A percentile compares a stretch with the other conserved stretches of the same genome.
phyloP scores from a whole-genome alignment of 768 basidiomycete species.

The Russula emetica region DNA sequence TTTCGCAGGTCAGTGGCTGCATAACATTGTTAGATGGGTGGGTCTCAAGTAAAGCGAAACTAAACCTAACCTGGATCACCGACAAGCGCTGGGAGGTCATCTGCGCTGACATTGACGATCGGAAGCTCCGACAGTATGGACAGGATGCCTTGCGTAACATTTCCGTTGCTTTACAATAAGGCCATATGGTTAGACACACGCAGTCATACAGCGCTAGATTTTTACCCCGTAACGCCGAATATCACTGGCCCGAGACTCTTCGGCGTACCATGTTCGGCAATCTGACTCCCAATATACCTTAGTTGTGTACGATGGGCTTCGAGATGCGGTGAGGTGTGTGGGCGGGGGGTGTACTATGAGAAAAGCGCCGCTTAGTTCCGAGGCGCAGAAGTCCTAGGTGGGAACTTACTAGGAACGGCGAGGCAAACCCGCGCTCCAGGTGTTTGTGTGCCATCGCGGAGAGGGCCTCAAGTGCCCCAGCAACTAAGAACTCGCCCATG shows the following conservation, averaged over 20 bases:
- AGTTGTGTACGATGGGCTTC: slow-evolving; percentile 51
- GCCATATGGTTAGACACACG: slow-evolving; percentile 4
- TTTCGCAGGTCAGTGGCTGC: slow-evolving; percentile 55
- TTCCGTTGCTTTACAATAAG: slow-evolving; percentile 54
- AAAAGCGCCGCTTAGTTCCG: not conserved
- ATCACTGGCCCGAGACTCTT: slow-evolving; percentile 69
- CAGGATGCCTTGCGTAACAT: slow-evolving; percentile 74
- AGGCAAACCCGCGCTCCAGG: slow-evolving; percentile 71
- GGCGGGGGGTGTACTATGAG: slow-evolving; percentile 70
- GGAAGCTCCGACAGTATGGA: slow-evolving; percentile 71
- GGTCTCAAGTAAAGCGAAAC: not conserved
- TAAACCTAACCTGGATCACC: slow-evolving; percentile 44
- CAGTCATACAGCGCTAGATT: not conserved
- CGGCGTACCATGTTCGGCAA: slow-evolving; percentile 56
- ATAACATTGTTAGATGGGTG: slow-evolving; percentile 9
- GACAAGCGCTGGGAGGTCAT: slow-evolving; percentile 57
- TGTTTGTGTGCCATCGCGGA: slow-evolving; percentile 73
- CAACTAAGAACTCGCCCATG: slow-evolving; percentile 47
- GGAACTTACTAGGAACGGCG: slow-evolving; percentile 70
- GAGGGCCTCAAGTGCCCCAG: slow-evolving; percentile 80
- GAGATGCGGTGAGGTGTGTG: slow-evolving; percentile 66
- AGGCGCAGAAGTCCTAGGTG: not conserved
- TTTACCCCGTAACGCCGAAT: slow-evolving; percentile 78
- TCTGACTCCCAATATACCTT: slow-evolving; percentile 51
- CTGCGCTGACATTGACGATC: slow-evolving; percentile 49